Base-by-base conservation (phyloP, 2,329 filamentous ascomycete genomes). In the Fusarium camptoceras region DNA sequence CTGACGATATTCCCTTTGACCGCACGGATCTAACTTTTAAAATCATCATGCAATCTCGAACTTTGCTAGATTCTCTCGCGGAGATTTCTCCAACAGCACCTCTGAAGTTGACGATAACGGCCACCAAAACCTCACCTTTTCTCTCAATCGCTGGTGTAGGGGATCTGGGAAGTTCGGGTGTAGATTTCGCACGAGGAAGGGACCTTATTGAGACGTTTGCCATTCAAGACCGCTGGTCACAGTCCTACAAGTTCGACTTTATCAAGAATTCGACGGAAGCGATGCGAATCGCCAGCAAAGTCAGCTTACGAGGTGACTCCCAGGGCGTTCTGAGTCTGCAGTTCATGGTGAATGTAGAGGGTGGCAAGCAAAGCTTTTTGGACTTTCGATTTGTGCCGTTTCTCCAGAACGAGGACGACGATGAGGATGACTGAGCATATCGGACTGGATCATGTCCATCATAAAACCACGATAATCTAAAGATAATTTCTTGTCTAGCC, bases 271-370 rank as follows among this genome's bases (percentile, higher is more conserved):
- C 95, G 1, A 89, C 89, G 47, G 91, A 95, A 70, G 95, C 96
- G n/a, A 98, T 99, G 95, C 90, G 91, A 47, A 88, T 94, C 39
- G 94, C 94, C 7, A 94, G 88, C 75, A 99, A 98, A 81, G 94
- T 98, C 61, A 97, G 94, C 77, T 87, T 99, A 66, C 87, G 96
- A 18, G 91, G 94, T 1, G 96, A 99, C 79, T 86, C 88, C 3
- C 93, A 97, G 77, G 95, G 96, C 1, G 95, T 99, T 30, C 80
- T 99, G 70, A 98, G 93, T 80, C 82, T 98, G 78, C 96, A 99
- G 77, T 98, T 98, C 76, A 96, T 99, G 92, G 91, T 99, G 18
- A 94, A 98, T 77, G 85, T 94, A 43, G 93, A 96, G 66, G 87
- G 87, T 9, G 86, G 87, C 8, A 84, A 85, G 25, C 84, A 89